Conservation (phyloP, 2,329 filamentous ascomycete genomes). For the Cladobotryum protrusum region DNA sequence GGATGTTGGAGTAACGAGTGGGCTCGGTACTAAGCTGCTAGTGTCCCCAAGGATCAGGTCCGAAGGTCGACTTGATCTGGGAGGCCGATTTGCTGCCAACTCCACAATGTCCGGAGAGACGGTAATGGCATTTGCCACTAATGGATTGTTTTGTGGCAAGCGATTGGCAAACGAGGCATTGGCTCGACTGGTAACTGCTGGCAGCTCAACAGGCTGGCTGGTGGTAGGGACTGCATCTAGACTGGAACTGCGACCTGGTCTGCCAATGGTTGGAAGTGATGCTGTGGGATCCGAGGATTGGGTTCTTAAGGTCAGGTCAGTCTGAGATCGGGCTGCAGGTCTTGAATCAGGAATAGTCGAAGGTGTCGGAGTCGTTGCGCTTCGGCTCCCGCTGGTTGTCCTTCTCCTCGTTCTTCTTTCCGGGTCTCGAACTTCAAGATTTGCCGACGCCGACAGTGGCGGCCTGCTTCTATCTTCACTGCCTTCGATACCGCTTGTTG, state of each 20-base stretch:
- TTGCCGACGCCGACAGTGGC: constrained; percentile 30
- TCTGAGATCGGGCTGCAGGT: constrained; percentile 56
- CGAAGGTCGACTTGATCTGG: constrained; percentile 29
- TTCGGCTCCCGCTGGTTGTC: constrained; percentile 50
- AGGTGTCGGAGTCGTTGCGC: constrained; percentile 43
- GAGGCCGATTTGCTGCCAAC: constrained; percentile 14
- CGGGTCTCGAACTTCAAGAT: constrained; percentile 26
- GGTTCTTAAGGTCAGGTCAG: constrained; percentile 50
- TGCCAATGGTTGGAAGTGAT: constrained; percentile 19
- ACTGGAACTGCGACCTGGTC: constrained; percentile 37
- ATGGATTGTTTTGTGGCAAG: constrained; percentile 22
- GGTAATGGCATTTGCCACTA: neutral
- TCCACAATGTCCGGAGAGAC: constrained; percentile 13
- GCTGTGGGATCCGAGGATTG: constrained; percentile 35
- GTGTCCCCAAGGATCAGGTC: constrained; percentile 36
- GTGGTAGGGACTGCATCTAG: constrained; percentile 26
- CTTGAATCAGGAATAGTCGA: constrained; percentile 37
- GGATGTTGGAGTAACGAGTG: constrained; percentile 26
- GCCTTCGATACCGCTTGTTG: constrained; percentile 36
- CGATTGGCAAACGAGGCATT: constrained; percentile 34
- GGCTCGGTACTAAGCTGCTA: constrained; percentile 21
- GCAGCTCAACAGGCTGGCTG: constrained; percentile 18
- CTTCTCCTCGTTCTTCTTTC: constrained; percentile 36
- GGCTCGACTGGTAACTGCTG: constrained; percentile 13
- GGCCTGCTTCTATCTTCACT: constrained; percentile 47